A percentile compares a stretch with the other conserved stretches of the same genome.
These are phyloP conservation scores for Flaveria linearis DNA, from an alignment of 129 eudicot species.

Conservation along the genomic window DNA sequence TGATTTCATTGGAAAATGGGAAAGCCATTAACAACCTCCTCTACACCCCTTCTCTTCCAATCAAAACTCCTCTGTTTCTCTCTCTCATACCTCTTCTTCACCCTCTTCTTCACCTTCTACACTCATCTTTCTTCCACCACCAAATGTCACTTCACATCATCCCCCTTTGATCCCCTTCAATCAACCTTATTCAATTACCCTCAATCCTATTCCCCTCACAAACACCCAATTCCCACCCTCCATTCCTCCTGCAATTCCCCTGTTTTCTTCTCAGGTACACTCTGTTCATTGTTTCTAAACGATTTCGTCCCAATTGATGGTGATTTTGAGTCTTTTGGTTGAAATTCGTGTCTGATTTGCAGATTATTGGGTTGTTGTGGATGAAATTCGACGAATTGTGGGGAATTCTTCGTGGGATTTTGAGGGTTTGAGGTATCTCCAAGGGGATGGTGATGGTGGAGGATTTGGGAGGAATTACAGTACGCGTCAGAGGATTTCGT, in stretches of 20 bases:
- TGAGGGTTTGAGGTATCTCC: conserved; percentile 49
- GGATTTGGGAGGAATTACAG: conserved; percentile 75
- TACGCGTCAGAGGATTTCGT: conserved; percentile 48
- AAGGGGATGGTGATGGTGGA: conserved; percentile 47
- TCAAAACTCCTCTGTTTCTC: conserved; percentile 82
- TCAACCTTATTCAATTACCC: conserved; percentile 72
- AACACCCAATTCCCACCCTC: conserved; percentile 60
- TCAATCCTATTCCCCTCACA: conserved; percentile 69
- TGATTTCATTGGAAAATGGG: conserved; percentile 37
- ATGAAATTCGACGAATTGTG: conserved; percentile 44
- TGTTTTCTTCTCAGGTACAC: conserved; percentile 68
- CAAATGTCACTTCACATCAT: conserved; percentile 66
- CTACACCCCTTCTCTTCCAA: conserved; percentile 64
- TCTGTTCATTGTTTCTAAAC: neutral
- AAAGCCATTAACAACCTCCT: conserved; percentile 25
- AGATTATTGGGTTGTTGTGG: conserved; percentile 61
- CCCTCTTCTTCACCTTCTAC: conserved; percentile 49
- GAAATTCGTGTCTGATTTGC: conserved; percentile 10
- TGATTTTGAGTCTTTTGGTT: neutral
- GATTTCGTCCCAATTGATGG: neutral
- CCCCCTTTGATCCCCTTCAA: conserved; percentile 71
- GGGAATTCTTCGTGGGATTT: conserved; percentile 35
- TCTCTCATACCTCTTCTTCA: conserved; percentile 54
- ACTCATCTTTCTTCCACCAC: conserved; percentile 61
- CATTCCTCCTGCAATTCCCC: conserved; percentile 70